These are phyloP conservation scores for Ceriops zippeliana DNA, from an alignment of 345 rosid genomes.

Conservation along the genomic window DNA sequence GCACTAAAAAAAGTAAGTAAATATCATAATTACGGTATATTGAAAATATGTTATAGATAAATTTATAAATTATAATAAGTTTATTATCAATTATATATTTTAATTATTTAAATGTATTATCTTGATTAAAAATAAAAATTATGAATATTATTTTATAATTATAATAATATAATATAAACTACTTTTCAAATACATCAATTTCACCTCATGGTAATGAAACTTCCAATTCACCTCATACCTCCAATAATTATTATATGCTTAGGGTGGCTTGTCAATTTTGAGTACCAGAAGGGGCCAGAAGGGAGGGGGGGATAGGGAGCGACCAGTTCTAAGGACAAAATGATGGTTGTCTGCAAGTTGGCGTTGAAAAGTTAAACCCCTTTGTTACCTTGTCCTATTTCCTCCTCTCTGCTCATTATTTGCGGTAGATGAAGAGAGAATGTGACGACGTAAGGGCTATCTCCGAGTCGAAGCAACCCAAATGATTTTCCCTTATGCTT, in stretches of 20 bases:
- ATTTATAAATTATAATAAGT: too few species aligned
- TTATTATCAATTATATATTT: too few species aligned
- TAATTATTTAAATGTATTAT: too few species aligned
- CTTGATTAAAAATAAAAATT: too few species aligned
- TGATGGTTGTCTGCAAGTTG: constrained; percentile 75
- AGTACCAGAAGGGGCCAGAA: constrained; percentile 13
- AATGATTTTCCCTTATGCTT: background rate
- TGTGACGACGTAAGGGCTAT: constrained; percentile 27
- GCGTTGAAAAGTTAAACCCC: constrained; percentile 33
- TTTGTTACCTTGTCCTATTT: constrained; percentile 11
- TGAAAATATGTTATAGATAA: too few species aligned
- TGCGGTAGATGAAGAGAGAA: constrained; percentile 6
- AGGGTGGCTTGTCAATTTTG: constrained; percentile 20
- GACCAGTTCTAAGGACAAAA: constrained; percentile 45
- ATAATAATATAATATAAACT: too few species aligned
- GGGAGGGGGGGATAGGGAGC: constrained; percentile 16
- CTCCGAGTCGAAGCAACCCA: constrained; percentile 12
- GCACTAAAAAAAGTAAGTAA: too few species aligned
- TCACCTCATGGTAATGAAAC: background rate
- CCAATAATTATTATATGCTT: constrained; percentile 28
- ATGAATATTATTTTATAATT: too few species aligned
- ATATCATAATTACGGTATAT: too few species aligned
- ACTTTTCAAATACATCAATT: too few species aligned
- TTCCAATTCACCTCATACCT: background rate
- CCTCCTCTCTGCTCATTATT: background rate